phyloP scores from a whole-genome alignment of 1,284 basidiomycete species.

The Porogramme epimiltina region DNA sequence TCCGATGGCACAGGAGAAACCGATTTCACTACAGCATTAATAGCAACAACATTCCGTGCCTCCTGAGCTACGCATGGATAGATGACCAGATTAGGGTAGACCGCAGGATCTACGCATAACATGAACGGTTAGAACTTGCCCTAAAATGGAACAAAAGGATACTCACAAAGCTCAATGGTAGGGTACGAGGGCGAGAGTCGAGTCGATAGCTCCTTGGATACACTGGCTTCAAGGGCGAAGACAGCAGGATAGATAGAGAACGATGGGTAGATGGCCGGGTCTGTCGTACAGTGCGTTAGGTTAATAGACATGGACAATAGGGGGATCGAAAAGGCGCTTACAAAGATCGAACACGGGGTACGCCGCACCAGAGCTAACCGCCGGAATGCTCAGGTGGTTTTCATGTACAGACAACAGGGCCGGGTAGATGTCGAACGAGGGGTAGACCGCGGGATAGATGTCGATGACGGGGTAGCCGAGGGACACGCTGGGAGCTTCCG shows the following conservation, averaged over 20 bases:
- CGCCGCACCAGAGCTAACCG: slow-evolving; percentile 5
- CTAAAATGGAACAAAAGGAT: too few relatives aligned
- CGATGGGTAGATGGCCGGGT: slow-evolving; percentile 28
- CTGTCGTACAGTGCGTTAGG: slow-evolving; percentile 6
- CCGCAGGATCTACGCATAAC: slow-evolving; percentile 21
- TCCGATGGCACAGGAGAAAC: slow-evolving; percentile 1
- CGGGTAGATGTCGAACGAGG: slow-evolving; percentile 32
- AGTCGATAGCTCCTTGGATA: not conserved
- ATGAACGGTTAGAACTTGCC: not conserved
- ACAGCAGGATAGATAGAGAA: slow-evolving; percentile 30
- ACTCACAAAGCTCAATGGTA: slow-evolving; percentile 14
- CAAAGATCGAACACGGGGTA: slow-evolving; percentile 39
- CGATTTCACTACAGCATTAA: not conserved
- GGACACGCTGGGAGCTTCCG: not conserved
- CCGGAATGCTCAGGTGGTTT: slow-evolving; percentile 8
- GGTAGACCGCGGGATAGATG: slow-evolving; percentile 44
- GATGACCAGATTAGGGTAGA: slow-evolving; percentile 22
- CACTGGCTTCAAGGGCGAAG: slow-evolving; percentile 2
- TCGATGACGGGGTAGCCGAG: slow-evolving; percentile 30
- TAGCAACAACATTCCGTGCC: not conserved
- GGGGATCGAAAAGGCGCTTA: slow-evolving; percentile 18
- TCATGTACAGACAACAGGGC: slow-evolving; percentile 12
- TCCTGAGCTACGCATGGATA: slow-evolving; percentile 12
- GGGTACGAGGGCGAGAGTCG: slow-evolving; percentile 8
- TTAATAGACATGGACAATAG: not conserved